phyloP scores from a whole-genome alignment of 2,329 filamentous ascomycete species.

The Colletotrichum noveboracense region DNA sequence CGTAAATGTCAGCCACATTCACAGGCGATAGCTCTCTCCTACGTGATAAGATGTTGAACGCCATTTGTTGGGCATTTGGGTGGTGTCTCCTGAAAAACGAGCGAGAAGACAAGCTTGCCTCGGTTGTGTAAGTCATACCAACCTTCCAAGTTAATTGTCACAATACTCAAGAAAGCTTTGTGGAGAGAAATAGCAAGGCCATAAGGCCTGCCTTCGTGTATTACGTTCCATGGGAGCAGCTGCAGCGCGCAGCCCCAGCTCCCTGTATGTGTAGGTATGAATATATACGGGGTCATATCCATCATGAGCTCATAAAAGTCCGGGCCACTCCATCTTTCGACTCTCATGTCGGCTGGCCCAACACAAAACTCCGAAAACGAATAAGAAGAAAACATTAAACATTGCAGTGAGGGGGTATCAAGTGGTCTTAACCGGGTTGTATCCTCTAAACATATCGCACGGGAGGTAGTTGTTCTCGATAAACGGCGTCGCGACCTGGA shows the following conservation, averaged over 20 bases:
- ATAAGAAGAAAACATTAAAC: not conserved
- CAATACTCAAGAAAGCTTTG: not conserved
- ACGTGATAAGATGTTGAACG: not conserved
- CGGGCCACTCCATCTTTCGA: not conserved
- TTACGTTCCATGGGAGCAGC: not conserved
- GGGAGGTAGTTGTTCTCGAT: constrained; percentile 25
- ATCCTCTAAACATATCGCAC: constrained; percentile 22
- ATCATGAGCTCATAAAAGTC: constrained; percentile 1
- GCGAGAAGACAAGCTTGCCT: not conserved
- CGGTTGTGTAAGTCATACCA: not conserved
- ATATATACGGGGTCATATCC: not conserved
- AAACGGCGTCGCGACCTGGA: constrained; percentile 23
- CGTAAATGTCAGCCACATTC: too few relatives aligned
- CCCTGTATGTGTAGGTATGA: not conserved
- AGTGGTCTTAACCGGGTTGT: constrained; percentile 13
- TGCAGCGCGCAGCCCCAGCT: not conserved
- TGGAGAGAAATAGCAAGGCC: not conserved
- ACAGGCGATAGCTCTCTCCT: not conserved
- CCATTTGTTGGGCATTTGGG: rapidly evolving
- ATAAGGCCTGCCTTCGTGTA: not conserved
- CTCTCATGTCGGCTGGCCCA: not conserved
- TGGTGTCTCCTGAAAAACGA: rapidly evolving
- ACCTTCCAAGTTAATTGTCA: rapidly evolving
- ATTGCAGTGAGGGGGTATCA: constrained; percentile 5
- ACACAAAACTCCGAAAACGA: not conserved